phyloP scores from a whole-genome alignment of 495 filamentous ascomycete genomes.

The Xylaria cubensis region DNA sequence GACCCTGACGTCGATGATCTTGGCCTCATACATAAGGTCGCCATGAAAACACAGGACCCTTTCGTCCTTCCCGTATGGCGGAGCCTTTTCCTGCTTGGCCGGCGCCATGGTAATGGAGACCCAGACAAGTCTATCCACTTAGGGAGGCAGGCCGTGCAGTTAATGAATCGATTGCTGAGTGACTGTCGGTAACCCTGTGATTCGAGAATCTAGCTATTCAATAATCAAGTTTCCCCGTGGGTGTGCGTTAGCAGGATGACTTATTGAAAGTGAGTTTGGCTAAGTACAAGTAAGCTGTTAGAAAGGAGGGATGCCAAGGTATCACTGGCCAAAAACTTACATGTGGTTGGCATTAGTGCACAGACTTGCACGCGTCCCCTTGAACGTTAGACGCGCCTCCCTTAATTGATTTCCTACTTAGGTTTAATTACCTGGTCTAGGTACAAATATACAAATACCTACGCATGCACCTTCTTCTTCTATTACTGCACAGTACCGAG shows the following conservation, averaged over 20 bases:
- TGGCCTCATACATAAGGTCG: slow-evolving; percentile 95
- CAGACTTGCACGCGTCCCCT: slow-evolving; percentile 13
- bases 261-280: not conserved
- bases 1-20: slow-evolving; percentile 78
- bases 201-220: not conserved
- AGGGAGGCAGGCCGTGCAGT: not conserved
- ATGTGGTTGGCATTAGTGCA: slow-evolving; percentile 13
- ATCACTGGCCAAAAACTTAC: slow-evolving; percentile 2
- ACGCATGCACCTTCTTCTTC: not conserved
- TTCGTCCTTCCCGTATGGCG: slow-evolving; percentile 85
- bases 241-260: not conserved
- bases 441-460: not conserved
- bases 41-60: slow-evolving; percentile 96
- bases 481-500: not conserved
- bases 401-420: slow-evolving; percentile 16
- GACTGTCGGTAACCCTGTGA: not conserved
- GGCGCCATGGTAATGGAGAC: slow-evolving; percentile 44
- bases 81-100: slow-evolving; percentile 46
- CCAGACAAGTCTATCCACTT: not conserved
- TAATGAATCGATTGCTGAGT: not conserved
- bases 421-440: not conserved
- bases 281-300: not conserved
- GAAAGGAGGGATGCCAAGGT: slow-evolving; percentile 6
- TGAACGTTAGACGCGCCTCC: not conserved
- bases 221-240: not conserved